Percentiles rank a stretch among this genome's conserved stretches.
Conservation (phyloP, 805 yeast genomes). For the Sugiyamaella lignohabitans region DNA sequence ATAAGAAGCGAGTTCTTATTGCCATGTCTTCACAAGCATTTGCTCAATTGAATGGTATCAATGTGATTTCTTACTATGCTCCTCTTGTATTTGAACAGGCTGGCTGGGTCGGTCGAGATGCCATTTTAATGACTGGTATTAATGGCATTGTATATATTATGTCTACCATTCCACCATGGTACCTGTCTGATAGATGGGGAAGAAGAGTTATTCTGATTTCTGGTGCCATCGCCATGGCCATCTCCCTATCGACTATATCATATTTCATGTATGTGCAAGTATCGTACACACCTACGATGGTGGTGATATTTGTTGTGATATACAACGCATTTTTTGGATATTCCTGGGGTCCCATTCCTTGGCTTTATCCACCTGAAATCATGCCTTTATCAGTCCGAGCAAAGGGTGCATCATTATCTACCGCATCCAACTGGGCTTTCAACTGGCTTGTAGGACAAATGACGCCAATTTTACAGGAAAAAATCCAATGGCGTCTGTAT, state of each 20-base stretch:
- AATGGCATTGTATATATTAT: conserved; percentile 53
- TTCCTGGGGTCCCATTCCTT: conserved; percentile 93
- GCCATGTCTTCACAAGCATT: conserved; percentile 89
- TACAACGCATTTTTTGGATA: conserved; percentile 79
- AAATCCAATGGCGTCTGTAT: conserved; percentile 73
- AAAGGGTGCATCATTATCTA: conserved; percentile 82
- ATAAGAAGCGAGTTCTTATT: conserved; percentile 69
- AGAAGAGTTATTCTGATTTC: conserved; percentile 73
- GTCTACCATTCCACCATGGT: conserved; percentile 87
- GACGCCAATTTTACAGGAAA: conserved; percentile 78
- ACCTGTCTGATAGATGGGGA: conserved; percentile 85
- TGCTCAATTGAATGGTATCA: conserved; percentile 91
- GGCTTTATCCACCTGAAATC: conserved; percentile 83
- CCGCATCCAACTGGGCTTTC: conserved; percentile 91
- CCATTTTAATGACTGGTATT: conserved; percentile 85
- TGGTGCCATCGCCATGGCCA: conserved; percentile 77
- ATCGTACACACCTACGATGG: conserved; percentile 56
- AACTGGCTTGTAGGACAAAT: conserved; percentile 88
- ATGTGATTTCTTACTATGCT: conserved; percentile 87
- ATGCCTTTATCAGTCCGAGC: conserved; percentile 80
- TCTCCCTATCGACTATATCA: conserved; percentile 59
- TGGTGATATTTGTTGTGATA: conserved; percentile 68
- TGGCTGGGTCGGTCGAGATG: conserved; percentile 86
- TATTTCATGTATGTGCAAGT: conserved; percentile 48
- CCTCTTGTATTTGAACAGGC: conserved; percentile 92